phyloP scores from a whole-genome alignment of 2,329 filamentous ascomycete species.

The Ceratocystis lukuohia region DNA sequence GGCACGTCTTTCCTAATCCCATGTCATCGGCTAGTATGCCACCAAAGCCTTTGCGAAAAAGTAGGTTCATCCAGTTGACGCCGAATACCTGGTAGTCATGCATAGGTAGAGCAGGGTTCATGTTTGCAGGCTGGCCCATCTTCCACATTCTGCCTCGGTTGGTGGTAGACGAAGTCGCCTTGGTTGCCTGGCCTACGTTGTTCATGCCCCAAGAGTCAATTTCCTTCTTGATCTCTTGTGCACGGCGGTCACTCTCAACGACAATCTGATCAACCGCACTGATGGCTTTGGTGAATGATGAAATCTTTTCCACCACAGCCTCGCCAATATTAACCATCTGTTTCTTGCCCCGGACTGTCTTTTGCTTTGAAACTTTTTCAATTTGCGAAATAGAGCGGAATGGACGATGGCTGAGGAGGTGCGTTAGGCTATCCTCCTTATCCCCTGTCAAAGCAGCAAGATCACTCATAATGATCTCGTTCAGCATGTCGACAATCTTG shows the following conservation, averaged over 20 bases:
- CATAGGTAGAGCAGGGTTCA: constrained; percentile 63
- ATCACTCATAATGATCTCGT: constrained; percentile 60
- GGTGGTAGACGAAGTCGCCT: constrained; percentile 21
- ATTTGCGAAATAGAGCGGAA: constrained; percentile 47
- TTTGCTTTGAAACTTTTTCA: constrained; percentile 46
- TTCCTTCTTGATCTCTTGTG: constrained; percentile 39
- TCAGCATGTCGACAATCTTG: constrained; percentile 65
- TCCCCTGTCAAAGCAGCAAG: constrained; percentile 71
- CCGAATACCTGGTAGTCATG: constrained; percentile 93
- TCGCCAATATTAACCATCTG: constrained; percentile 39
- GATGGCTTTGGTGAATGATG: constrained; percentile 68
- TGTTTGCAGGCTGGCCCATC: constrained; percentile 54
- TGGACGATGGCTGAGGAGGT: constrained; percentile 60
- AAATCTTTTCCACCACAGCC: constrained; percentile 37
- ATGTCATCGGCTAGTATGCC: constrained; percentile 96
- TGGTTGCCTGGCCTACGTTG: constrained; percentile 29
- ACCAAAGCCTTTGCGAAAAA: constrained; percentile 67
- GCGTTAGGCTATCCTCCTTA: constrained; percentile 52
- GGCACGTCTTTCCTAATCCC: constrained; percentile 92
- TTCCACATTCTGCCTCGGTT: constrained; percentile 13
- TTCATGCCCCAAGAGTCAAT: constrained; percentile 39
- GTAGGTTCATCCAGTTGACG: constrained; percentile 80
- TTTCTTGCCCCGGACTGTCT: constrained; percentile 28
- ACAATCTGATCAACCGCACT: constrained; percentile 75
- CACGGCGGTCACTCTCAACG: constrained; percentile 57